phyloP scores from a whole-genome alignment of 2,329 filamentous ascomycete species.

The Alternaria tenuissima region DNA sequence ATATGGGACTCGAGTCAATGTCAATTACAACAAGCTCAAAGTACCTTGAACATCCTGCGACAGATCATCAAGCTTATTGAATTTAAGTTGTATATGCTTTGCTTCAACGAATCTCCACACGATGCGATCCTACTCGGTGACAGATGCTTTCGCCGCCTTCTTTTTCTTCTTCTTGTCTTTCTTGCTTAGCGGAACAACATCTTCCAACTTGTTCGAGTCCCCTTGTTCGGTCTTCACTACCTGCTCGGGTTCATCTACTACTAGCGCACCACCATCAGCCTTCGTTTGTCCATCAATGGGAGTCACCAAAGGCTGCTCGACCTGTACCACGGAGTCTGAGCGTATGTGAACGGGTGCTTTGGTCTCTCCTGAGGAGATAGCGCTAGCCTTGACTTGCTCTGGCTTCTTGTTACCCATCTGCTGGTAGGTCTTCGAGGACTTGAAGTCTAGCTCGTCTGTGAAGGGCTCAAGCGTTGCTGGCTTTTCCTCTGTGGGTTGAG shows the following conservation, averaged over 20 bases:
- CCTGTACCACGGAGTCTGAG: slow-evolving; percentile 27
- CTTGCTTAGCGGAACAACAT: neutral
- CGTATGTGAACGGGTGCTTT: slow-evolving; percentile 12
- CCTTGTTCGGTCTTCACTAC: rapidly evolving
- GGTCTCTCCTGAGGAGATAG: neutral
- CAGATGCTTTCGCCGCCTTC: neutral
- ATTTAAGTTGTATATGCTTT: neutral
- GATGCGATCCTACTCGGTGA: neutral
- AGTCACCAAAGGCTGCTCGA: neutral
- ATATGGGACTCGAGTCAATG: no score
- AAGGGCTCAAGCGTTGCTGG: slow-evolving; percentile 21
- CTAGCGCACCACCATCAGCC: neutral
- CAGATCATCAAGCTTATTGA: neutral
- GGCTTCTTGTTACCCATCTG: slow-evolving; percentile 21
- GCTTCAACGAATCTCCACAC: no score
- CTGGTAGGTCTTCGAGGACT: slow-evolving; percentile 26
- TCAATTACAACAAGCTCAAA: no score
- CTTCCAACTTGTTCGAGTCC: neutral
- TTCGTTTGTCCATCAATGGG: neutral
- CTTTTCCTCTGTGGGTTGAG: slow-evolving; percentile 6
- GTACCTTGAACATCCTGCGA: no score
- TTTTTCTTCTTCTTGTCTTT: neutral
- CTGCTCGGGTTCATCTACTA: neutral
- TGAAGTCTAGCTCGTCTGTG: slow-evolving; percentile 27
- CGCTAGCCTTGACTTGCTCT: neutral